A percentile compares a stretch with the other conserved stretches of the same genome.
These are phyloP conservation scores for Suillus occidentalis DNA, from an alignment of 768 basidiomycete genomes.

Conservation along the genomic window DNA sequence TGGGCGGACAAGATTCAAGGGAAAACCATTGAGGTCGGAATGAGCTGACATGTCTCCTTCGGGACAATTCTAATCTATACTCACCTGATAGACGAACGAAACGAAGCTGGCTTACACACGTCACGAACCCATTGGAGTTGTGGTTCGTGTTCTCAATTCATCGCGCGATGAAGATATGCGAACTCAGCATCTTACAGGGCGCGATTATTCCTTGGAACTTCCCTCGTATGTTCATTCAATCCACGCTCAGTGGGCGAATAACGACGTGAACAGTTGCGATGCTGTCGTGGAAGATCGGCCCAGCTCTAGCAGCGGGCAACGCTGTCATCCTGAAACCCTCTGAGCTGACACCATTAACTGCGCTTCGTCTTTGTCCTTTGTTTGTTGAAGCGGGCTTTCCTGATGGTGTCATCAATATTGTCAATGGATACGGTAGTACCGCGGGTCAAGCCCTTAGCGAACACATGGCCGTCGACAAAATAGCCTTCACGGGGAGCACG, in stretches of 20 bases:
- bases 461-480: slow-evolving; percentile 62
- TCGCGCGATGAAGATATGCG: slow-evolving; percentile 13
- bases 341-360: slow-evolving; percentile 62
- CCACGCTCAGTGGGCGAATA: background rate
- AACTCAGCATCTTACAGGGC: slow-evolving; percentile 24
- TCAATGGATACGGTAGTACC: slow-evolving; percentile 53
- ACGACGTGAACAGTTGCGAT: background rate
- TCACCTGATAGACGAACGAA: slow-evolving; percentile 43
- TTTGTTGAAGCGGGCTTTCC: slow-evolving; percentile 62
- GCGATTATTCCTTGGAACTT: slow-evolving; percentile 73
- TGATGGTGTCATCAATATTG: slow-evolving; percentile 60
- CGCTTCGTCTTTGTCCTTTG: slow-evolving; percentile 45
- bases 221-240: slow-evolving; percentile 30
- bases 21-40: slow-evolving; percentile 24
- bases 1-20: slow-evolving; percentile 50
- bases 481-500: slow-evolving; percentile 75
- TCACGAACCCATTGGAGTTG: slow-evolving; percentile 66
- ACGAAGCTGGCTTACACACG: slow-evolving; percentile 65
- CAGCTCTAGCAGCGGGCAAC: slow-evolving; percentile 65
- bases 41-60: background rate
- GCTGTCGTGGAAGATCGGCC: slow-evolving; percentile 46
- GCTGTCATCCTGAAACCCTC: slow-evolving; percentile 64
- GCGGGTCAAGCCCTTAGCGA: slow-evolving; percentile 58
- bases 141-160: slow-evolving; percentile 21
- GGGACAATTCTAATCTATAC: background rate